Evolutionary conservation across 2,329 filamentous ascomycete species (phyloP).

Genomic region (Trichophyton simii): DNA sequence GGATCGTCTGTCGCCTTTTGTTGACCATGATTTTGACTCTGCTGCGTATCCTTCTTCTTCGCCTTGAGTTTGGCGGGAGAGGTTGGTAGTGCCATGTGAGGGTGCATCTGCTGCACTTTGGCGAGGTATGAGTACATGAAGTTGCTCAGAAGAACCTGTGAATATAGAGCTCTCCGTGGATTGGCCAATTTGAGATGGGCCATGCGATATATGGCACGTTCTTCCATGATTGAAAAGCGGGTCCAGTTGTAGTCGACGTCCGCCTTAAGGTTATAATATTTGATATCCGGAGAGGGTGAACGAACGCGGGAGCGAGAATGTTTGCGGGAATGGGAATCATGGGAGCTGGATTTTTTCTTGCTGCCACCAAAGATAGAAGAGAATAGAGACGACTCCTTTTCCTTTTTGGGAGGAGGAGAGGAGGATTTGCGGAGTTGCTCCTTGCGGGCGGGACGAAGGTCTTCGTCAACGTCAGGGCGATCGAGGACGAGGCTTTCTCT

Average conservation of each 20-base stretch:
- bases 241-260: constrained; percentile 96
- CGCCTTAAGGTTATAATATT: constrained; percentile 58
- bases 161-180: constrained; percentile 77
- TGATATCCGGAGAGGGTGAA: constrained; percentile 69
- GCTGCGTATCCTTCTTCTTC: constrained; percentile 20
- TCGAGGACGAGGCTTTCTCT: constrained; percentile 78
- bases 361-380: constrained; percentile 83
- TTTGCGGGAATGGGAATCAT: constrained; percentile 60
- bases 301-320: constrained; percentile 44
- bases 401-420: constrained; percentile 60
- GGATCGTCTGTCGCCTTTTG: constrained; percentile 31
- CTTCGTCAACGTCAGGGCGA: constrained; percentile 64
- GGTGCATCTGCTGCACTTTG: constrained; percentile 98
- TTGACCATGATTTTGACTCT: constrained; percentile 17
- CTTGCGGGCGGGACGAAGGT: constrained; percentile 52
- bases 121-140: constrained; percentile 99
- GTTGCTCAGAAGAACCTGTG: constrained; percentile 91
- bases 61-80: constrained; percentile 56
- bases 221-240: constrained; percentile 85
- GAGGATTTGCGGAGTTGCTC: constrained; percentile 65
- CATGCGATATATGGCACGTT: constrained; percentile 95
- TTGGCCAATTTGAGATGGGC: constrained; percentile 99
- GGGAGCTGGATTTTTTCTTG: constrained; percentile 67
- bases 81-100: constrained; percentile 80
- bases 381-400: constrained; percentile 78